phyloP scores from a whole-genome alignment of 768 basidiomycete genomes.

The Epithele typhae region DNA sequence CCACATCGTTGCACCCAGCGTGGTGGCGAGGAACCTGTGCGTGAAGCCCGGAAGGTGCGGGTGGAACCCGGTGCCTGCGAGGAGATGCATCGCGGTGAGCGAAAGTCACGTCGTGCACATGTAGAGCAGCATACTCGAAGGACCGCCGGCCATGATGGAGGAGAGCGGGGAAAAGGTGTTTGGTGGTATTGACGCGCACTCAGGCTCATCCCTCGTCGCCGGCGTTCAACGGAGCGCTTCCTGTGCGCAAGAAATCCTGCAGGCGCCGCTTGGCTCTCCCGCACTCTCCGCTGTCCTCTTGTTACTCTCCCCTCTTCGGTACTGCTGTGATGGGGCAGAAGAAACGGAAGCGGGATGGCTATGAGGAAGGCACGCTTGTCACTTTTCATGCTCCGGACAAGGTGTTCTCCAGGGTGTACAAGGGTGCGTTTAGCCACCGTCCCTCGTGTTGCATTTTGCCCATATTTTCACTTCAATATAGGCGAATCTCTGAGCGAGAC shows the following conservation, averaged over 20 bases:
- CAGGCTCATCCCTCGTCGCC: not conserved
- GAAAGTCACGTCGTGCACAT: not conserved
- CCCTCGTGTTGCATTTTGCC: not conserved
- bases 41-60: conserved; percentile 79
- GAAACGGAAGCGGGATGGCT: conserved; percentile 8
- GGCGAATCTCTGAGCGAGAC: conserved; percentile 59
- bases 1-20: conserved; percentile 93
- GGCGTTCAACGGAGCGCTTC: conserved; percentile 5
- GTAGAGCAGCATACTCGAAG: conserved; percentile 17
- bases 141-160: conserved; percentile 27
- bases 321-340: conserved; percentile 2
- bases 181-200: conserved; percentile 10
- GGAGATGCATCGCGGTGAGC: not conserved
- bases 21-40: conserved; percentile 78
- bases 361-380: conserved; percentile 28
- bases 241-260: conserved; percentile 3
- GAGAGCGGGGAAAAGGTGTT: conserved; percentile 15
- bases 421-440: conserved; percentile 26
- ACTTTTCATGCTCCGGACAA: conserved; percentile 35
- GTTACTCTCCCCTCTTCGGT: no score
- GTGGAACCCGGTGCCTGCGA: conserved; percentile 71
- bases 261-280: not conserved
- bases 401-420: conserved; percentile 39
- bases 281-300: not conserved
- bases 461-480: conserved; percentile 21